Evolutionary conservation across 768 basidiomycete genomes (phyloP).

Genomic region (Calocera cornea): DNA sequence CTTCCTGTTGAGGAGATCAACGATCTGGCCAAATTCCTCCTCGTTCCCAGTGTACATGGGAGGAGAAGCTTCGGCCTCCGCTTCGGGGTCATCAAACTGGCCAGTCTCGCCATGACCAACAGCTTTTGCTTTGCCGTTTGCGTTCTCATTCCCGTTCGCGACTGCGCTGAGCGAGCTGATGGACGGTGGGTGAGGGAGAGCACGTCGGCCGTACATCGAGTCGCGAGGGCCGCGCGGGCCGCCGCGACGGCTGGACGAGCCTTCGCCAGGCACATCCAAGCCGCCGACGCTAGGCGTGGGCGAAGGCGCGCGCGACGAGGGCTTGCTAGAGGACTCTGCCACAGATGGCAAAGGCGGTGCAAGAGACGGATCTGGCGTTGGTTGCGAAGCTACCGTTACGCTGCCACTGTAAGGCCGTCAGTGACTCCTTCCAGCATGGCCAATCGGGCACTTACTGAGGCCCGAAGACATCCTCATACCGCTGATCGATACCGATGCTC

Average conservation of each 20-base stretch:
- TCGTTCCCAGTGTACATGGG: not conserved
- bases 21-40: not conserved
- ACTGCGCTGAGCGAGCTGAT: not conserved
- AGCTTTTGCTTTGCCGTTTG: not conserved
- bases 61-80: not conserved
- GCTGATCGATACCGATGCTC: slow-evolving; percentile 2
- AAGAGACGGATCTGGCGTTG: not conserved
- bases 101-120: not conserved
- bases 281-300: not conserved
- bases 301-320: not conserved
- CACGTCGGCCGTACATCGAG: not conserved
- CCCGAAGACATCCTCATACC: slow-evolving; percentile 1
- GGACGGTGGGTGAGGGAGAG: not conserved
- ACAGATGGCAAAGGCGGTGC: not conserved
- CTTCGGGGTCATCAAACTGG: not conserved
- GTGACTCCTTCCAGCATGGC: not conserved
- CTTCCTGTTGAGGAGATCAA: not conserved
- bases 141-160: not conserved
- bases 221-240: not conserved
- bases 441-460: not conserved
- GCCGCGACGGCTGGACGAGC: not conserved
- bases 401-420: not conserved
- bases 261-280: not conserved
- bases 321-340: not conserved
- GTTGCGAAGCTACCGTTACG: not conserved